Percentiles rank a stretch among this genome's conserved stretches.
These are phyloP conservation scores for Trichoderma reesei DNA, from an alignment of 495 filamentous ascomycete species.

Conservation along the genomic window DNA sequence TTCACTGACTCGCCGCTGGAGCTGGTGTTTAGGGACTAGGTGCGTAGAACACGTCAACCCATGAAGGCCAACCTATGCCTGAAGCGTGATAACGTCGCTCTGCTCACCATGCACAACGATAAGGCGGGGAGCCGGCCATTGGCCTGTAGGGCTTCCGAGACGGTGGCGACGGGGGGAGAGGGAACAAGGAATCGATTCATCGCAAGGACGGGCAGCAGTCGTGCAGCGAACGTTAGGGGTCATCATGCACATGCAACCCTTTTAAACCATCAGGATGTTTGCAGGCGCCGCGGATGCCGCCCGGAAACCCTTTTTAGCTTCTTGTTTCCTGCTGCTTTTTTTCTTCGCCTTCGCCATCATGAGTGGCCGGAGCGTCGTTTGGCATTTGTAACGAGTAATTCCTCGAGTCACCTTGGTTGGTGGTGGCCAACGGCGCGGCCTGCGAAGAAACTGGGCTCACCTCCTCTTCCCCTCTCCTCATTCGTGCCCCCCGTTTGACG, in stretches of 20 bases:
- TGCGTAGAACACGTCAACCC: slow-evolving; percentile 8
- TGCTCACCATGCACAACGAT: neutral
- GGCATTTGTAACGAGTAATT: too few relatives aligned
- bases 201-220: neutral
- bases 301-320: neutral
- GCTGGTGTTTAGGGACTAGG: neutral
- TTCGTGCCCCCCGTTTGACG: too few relatives aligned
- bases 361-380: too few relatives aligned
- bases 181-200: slow-evolving; percentile 1
- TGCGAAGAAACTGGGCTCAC: too few relatives aligned
- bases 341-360: too few relatives aligned
- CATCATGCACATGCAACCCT: slow-evolving; percentile 5
- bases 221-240: slow-evolving; percentile 4
- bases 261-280: neutral
- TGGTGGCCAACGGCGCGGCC: too few relatives aligned
- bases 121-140: slow-evolving; percentile 1
- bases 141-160: neutral
- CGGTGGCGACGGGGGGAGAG: neutral
- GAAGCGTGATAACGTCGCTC: slow-evolving; percentile 6
- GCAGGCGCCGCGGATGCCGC: slow-evolving; percentile 1
- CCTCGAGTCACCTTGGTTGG: too few relatives aligned
- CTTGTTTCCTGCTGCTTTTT: neutral
- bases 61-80: neutral
- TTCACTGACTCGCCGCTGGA: slow-evolving; percentile 3
- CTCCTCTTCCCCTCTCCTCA: too few relatives aligned